These are phyloP conservation scores for Aspergillus pseudoglaucus DNA, from an alignment of 2,329 filamentous ascomycete species.

Conservation along the genomic window DNA sequence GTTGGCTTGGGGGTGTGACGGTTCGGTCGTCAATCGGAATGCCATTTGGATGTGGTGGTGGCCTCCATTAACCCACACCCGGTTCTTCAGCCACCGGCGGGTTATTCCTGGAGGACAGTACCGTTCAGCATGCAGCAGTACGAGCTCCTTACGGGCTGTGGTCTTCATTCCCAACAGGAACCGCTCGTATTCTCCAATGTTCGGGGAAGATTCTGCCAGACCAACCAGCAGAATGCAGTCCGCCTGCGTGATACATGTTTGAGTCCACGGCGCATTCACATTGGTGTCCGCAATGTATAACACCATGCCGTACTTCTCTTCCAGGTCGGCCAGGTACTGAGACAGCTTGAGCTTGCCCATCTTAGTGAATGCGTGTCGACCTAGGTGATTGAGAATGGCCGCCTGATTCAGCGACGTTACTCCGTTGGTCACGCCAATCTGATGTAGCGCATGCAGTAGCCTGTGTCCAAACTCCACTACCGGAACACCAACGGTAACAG, in stretches of 20 bases:
- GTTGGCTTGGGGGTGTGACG: constrained; percentile 60
- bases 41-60: constrained; percentile 98
- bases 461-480: constrained; percentile 92
- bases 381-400: constrained; percentile 87
- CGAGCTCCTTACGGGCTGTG: constrained; percentile 85
- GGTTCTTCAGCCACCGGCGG: constrained; percentile 80
- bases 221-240: constrained; percentile 94
- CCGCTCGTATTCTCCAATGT: constrained; percentile 91
- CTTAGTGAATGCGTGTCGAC: constrained; percentile 90
- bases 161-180: constrained; percentile 97
- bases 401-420: constrained; percentile 90
- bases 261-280: constrained; percentile 96
- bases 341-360: constrained; percentile 96
- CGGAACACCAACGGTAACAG: constrained; percentile 83
- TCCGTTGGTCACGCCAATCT: constrained; percentile 83
- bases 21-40: constrained; percentile 68
- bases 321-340: constrained; percentile 91
- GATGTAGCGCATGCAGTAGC: constrained; percentile 76
- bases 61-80: constrained; percentile 95
- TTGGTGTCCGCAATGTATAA: constrained; percentile 95
- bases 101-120: constrained; percentile 82
- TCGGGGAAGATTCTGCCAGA: constrained; percentile 79
- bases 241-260: constrained; percentile 93
- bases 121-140: constrained; percentile 80
- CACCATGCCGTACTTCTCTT: constrained; percentile 94